Base-by-base conservation (phyloP, 805 yeast genomes). In the Danielia reshetovae region DNA sequence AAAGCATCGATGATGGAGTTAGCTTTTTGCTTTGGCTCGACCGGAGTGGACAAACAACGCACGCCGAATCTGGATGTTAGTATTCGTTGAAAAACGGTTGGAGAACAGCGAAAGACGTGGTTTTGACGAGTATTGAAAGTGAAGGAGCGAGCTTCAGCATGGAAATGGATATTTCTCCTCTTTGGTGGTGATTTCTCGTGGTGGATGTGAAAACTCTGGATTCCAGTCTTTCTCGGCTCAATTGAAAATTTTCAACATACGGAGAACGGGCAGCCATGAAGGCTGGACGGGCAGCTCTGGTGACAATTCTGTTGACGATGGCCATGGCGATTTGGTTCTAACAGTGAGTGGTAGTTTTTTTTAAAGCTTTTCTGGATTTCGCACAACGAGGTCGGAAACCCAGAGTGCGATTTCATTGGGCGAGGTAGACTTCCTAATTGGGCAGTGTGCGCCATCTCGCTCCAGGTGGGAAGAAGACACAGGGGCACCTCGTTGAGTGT, bases 1-100 rank as follows among this genome's bases (percentile, higher is more conserved):
- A 93, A 70, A 45, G 96, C 86, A 57, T 85, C 89, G 55, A 90
- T 79, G 65, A 90, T 79, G 34, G 96, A 79, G 57, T 77, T 67
- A 40, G 98, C 98, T 76, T 86, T 86, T 52, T 81, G 75, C 73
- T 87, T 83, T 66, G 96, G 96, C 55, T 89, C 96, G 44, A 68
- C 73, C 51, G 81, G 85, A 32, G 80, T 70, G 30, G 87, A 77
- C 61, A 78, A 61, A 58, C 62, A 70, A 73, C 90, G 83, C 49
- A 77, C 59, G 46, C 84, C 85, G 55, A 75, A 62, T 59, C 74
- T 70, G 49, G 14, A 46, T 32, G 67, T 61, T 61, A 62, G 69
- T 64, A 63, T 17, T 13, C 14, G 6, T 19, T 19, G 22, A 19
- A 9, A 9, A 19, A 19, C 9, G 22, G 22, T 7, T 19, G 22